Evolutionary conservation across 306 rosid genomes (phyloP).

Genomic region (Vicia sativa): DNA sequence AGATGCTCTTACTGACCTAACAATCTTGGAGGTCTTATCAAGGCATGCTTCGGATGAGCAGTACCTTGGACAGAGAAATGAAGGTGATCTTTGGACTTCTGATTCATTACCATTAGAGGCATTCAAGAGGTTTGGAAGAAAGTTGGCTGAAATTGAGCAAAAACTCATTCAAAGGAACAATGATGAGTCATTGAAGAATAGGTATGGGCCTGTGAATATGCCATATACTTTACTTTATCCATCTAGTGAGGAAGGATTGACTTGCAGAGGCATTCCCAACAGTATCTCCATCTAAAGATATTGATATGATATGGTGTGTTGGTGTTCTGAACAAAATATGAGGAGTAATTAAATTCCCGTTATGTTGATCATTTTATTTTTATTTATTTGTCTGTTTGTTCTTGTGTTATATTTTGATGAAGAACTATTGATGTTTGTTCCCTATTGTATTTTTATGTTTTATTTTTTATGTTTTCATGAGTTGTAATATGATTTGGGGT

Average conservation of each 20-base stretch:
- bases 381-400: background rate
- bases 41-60: slow-evolving; percentile 52
- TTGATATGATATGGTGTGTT: background rate
- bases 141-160: too few relatives aligned
- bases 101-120: slow-evolving; percentile 25
- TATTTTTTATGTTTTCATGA: too few relatives aligned
- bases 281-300: background rate
- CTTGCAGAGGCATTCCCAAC: too few relatives aligned
- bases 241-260: too few relatives aligned
- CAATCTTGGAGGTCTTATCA: slow-evolving; percentile 55
- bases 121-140: slow-evolving; percentile 6
- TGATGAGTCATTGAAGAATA: too few relatives aligned
- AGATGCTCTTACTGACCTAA: slow-evolving; percentile 37
- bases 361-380: background rate
- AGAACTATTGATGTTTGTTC: background rate
- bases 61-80: too few relatives aligned
- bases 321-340: slow-evolving; percentile 14
- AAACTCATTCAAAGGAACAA: too few relatives aligned
- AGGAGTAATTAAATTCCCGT: slow-evolving; percentile 5
- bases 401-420: background rate
- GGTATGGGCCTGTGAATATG: too few relatives aligned
- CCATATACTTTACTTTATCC: too few relatives aligned
- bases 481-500: too few relatives aligned
- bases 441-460: too few relatives aligned
- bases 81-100: slow-evolving; percentile 35